Base-by-base conservation (phyloP, 768 basidiomycete species). In the Naematelia encephala region DNA sequence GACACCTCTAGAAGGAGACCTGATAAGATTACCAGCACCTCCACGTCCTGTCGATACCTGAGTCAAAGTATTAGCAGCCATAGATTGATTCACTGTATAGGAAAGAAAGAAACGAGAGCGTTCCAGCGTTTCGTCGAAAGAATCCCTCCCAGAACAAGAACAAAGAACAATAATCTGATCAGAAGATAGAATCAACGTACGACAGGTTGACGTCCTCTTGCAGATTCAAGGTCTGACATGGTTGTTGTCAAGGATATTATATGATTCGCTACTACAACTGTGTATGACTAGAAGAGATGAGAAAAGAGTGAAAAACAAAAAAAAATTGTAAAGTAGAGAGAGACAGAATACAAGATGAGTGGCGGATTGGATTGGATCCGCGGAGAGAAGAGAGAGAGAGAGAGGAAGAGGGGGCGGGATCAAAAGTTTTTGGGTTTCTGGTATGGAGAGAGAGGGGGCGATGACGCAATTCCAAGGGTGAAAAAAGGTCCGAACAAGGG, bases 1-100 rank as follows among this genome's bases (percentile, higher is more conserved):
- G 45, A 66, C 52, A 48, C 67, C 68, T 25, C 72, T 48, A 39
- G 57, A 63, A 21, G 73, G 73, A 11, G 72, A 73, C 44, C 72
- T 52, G 34, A 74, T 59, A 4, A 72, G 51, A 50, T 77, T 77
- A 4, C 75, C 75, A 13, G 72, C 72, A 42, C 75, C 75, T 28
- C 75, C 75, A 55, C 67, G 59, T 34, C 66, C 70, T 25, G 73
- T 74, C 4, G 70, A 70, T 39, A 69, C 63, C 72, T 73, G 44
- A n/a, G n/a, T n/a, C n/a, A n/a, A n/a, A n/a, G n/a, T n/a, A n/a
- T n/a, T n/a, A n/a, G n/a, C n/a, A n/a, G n/a, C n/a, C n/a, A n/a
- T n/a, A n/a, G n/a, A n/a, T n/a, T n/a, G n/a, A n/a, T n/a, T n/a
- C n/a, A n/a, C n/a, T n/a, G n/a, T n/a, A n/a, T n/a, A n/a, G n/a